Percentiles rank a stretch among this genome's conserved stretches.
Evolutionary conservation across 331 rosid genomes (phyloP).

Genomic region (Stylosanthes scabra): DNA sequence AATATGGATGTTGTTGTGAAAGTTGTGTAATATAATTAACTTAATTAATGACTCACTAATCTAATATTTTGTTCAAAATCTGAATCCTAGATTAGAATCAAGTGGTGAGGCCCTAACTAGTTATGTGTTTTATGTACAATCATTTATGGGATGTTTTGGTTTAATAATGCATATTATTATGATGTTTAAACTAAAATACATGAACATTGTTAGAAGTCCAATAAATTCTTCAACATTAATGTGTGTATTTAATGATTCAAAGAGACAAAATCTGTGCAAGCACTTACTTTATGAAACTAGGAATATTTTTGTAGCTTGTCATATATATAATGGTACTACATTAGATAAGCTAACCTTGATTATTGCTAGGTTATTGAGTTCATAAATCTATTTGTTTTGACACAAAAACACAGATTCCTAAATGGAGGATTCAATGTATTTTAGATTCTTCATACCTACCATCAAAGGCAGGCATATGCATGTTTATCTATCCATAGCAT

Average conservation of each 20-base stretch:
- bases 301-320: slow-evolving; percentile 29
- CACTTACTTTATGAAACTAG: slow-evolving; percentile 15
- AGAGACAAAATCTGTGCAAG: slow-evolving; percentile 30
- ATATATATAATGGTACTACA: background rate
- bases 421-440: slow-evolving; percentile 10
- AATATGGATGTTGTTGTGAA: slow-evolving; percentile 17
- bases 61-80: slow-evolving; percentile 7
- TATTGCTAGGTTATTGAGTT: slow-evolving; percentile 36
- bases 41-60: background rate
- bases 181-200: background rate
- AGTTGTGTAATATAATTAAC: background rate
- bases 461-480: slow-evolving; percentile 23
- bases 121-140: background rate
- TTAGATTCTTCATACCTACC: slow-evolving; percentile 18
- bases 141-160: slow-evolving; percentile 2
- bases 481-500: slow-evolving; percentile 9
- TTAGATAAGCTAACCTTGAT: slow-evolving; percentile 43
- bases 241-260: slow-evolving; percentile 32
- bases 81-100: slow-evolving; percentile 14
- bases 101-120: slow-evolving; percentile 11
- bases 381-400: slow-evolving; percentile 19
- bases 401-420: slow-evolving; percentile 15
- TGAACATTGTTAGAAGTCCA: slow-evolving; percentile 12
- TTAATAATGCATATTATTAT: background rate
- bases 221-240: slow-evolving; percentile 15